Conservation (phyloP, 1,139 yeast genomes). For the Suhomyces choctaworum region DNA sequence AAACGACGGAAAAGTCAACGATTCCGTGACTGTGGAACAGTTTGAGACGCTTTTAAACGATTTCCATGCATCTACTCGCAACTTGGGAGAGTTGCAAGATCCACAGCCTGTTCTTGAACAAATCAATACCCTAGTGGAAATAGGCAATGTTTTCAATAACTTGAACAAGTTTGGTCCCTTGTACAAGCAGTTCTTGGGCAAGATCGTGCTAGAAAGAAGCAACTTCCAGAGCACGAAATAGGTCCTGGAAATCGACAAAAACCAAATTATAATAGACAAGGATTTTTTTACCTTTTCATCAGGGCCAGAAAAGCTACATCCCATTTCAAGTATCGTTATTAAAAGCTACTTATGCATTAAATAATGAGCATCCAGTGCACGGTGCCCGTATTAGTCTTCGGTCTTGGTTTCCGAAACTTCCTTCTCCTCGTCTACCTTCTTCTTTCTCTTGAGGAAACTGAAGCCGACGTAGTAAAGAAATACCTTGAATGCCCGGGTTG, state of each 20-base stretch:
- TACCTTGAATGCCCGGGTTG: conserved; percentile 53
- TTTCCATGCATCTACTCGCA: conserved; percentile 42
- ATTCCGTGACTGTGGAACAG: conserved; percentile 11
- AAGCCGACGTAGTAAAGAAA: conserved; percentile 51
- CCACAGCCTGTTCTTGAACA: conserved; percentile 34
- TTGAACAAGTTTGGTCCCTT: conserved; percentile 48
- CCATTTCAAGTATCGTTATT: conserved; percentile 1
- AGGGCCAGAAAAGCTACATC: neutral
- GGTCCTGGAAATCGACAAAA: too few species aligned
- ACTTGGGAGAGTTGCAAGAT: conserved; percentile 27
- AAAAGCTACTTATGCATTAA: too few species aligned
- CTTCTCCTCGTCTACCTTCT: conserved; percentile 15
- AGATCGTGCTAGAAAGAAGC: conserved; percentile 31
- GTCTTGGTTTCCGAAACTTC: conserved; percentile 1
- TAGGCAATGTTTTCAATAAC: conserved; percentile 54
- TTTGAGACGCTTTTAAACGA: conserved; percentile 21
- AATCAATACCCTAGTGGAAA: conserved; percentile 44
- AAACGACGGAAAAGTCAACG: neutral
- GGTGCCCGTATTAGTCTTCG: too few species aligned
- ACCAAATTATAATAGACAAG: too few species aligned
- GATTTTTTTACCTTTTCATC: too few species aligned
- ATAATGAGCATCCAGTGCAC: too few species aligned
- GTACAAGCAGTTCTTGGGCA: conserved; percentile 46
- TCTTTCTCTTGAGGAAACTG: conserved; percentile 41
- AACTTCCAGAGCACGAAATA: neutral